Base-by-base conservation (phyloP, 805 yeast genomes). In the Zygoascus ofunaensis region DNA sequence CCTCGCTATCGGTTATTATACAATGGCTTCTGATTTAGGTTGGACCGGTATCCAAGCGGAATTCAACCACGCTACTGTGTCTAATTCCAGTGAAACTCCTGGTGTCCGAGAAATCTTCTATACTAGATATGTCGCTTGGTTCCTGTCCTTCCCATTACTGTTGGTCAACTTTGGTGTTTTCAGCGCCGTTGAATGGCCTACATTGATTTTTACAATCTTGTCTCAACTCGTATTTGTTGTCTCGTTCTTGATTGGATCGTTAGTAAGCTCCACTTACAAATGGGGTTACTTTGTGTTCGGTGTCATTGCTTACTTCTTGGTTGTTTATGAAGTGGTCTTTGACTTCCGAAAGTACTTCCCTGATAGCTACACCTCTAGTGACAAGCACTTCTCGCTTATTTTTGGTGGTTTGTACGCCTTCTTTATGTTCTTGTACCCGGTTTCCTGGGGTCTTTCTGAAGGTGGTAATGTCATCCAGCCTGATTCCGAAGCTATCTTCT, bases 261-360 rank as follows among this genome's bases (percentile, higher is more conserved):
- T 79, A 50, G 73, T 79, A 47, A 50, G 58, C 28, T 70, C 81
- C 5, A 62, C 75, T 37, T 79, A 79, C 62, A 79, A 76, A 59
- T 79, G 83, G 83, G 86, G 85, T 58, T 79, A 75, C 66, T 79
- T 74, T 61, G 70, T 74, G 4, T 74, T 79, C 58, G 77, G 74
- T 24, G 66, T 66, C 34, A 60, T 71, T 63, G 69, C 60, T 49
- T 74, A 47, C 64, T 66, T 50, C 52, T 50, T 53, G 50, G 50
- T 54, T 18, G 42, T 37, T 26, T 58, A 49, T 50, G 46, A 55
- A 37, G 50, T 54, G 17, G 42, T 37, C 26, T 58, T 49, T 49
- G 46, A 55, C 40, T 34, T 59, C 43, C 23, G 53, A 42, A 41
- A 43, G 38, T 21, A 49, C 23, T 53, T 47, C 43, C 42, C 50